Evolutionary conservation across 2,329 filamentous ascomycete species (phyloP).

Genomic region (Neopestalotiopsis sp.): DNA sequence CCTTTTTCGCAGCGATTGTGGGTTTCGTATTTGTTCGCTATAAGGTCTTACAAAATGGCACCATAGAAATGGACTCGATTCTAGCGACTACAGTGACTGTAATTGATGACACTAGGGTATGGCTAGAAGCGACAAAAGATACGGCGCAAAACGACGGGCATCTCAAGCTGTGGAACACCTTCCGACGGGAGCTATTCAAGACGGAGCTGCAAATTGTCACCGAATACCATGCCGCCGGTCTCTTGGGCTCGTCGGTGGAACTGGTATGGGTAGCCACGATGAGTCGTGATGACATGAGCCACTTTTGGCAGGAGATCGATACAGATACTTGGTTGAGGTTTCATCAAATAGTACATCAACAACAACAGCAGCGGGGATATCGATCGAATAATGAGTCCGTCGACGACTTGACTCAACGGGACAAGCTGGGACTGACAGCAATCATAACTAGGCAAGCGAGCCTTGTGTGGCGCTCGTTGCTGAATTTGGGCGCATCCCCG

Average conservation of each 20-base stretch:
- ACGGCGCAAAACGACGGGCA: neutral
- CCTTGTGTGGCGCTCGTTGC: neutral
- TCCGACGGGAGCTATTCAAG: neutral
- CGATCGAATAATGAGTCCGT: neutral
- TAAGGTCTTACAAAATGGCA: neutral
- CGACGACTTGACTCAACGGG: neutral
- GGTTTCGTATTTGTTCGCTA: neutral
- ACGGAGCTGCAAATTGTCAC: neutral
- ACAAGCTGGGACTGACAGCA: neutral
- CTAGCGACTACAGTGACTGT: neutral
- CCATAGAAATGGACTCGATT: neutral
- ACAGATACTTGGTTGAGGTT: no score
- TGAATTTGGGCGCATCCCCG: neutral
- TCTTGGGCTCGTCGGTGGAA: no score
- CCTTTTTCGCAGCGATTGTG: neutral
- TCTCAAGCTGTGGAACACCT: neutral
- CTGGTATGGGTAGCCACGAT: no score
- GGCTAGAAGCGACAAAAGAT: neutral
- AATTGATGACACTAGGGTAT: neutral
- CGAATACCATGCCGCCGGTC: neutral
- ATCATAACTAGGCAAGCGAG: neutral
- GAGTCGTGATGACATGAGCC: neutral
- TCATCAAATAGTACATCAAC: neutral
- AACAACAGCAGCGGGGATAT: neutral
- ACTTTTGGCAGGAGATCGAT: neutral